These are phyloP conservation scores for Cladobotryum mycophilum DNA, from an alignment of 2,329 filamentous ascomycete species.

Conservation along the genomic window DNA sequence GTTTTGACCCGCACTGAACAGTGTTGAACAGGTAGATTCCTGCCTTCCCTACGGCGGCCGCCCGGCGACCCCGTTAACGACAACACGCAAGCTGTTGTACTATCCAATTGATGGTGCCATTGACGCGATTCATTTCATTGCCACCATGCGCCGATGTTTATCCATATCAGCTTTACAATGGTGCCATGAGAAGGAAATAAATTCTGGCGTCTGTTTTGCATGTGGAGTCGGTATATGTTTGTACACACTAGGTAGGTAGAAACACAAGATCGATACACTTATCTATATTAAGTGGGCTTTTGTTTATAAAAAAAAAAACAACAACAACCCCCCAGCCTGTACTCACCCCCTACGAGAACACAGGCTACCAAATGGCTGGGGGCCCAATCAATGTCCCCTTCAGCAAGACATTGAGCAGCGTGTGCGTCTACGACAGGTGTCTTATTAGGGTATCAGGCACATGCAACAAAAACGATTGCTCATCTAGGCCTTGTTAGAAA, in stretches of 20 bases:
- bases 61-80: background rate
- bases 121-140: background rate
- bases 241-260: too few species aligned
- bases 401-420: background rate
- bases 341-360: background rate
- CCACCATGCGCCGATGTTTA: background rate
- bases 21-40: too few species aligned
- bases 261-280: too few species aligned
- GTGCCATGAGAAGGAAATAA: too few species aligned
- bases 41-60: too few species aligned
- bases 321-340: background rate
- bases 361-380: too few species aligned
- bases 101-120: background rate
- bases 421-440: conserved; percentile 7
- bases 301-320: too few species aligned
- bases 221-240: too few species aligned
- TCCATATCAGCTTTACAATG: too few species aligned
- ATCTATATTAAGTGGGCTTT: too few species aligned
- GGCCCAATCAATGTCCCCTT: background rate
- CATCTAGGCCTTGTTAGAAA: background rate
- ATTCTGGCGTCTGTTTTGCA: too few species aligned
- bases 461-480: conserved; percentile 2
- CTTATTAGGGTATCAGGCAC: conserved; percentile 10
- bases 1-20: too few species aligned
- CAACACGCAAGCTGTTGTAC: background rate